These are phyloP conservation scores for Fomitopsis serialis DNA, from an alignment of 768 basidiomycete genomes.

Conservation along the genomic window DNA sequence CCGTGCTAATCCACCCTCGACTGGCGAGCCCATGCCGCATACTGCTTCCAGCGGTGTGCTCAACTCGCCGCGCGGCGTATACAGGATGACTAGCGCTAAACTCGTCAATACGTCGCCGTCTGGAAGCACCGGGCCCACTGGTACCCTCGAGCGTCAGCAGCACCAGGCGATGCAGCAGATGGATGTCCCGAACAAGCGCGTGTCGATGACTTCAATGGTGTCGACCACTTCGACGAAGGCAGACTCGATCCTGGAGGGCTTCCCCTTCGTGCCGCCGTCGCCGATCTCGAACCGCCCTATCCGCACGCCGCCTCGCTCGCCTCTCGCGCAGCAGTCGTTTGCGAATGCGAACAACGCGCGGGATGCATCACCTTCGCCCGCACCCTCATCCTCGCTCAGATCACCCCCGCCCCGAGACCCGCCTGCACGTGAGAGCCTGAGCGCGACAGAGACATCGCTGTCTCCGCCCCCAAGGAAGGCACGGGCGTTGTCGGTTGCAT, in stretches of 20 bases:
- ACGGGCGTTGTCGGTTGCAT: constrained; percentile 70
- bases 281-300: constrained; percentile 81
- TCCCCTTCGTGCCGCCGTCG: constrained; percentile 86
- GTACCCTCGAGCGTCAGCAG: constrained; percentile 60
- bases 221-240: constrained; percentile 68
- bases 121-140: constrained; percentile 16
- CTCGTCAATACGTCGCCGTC: constrained; percentile 42
- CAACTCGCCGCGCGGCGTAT: constrained; percentile 36
- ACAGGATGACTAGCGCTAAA: constrained; percentile 60
- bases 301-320: constrained; percentile 71
- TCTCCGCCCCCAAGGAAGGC: constrained; percentile 45
- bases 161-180: constrained; percentile 60
- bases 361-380: background rate
- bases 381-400: background rate
- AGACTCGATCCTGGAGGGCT: constrained; percentile 81
- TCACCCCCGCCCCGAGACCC: background rate
- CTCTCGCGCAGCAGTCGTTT: constrained; percentile 56
- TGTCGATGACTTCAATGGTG: constrained; percentile 61
- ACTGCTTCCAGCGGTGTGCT: constrained; percentile 21
- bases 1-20: constrained; percentile 13
- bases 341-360: constrained; percentile 8
- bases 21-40: constrained; percentile 12
- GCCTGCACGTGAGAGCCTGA: constrained; percentile 7
- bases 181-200: constrained; percentile 32
- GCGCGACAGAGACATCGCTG: constrained; percentile 6